These are phyloP conservation scores for Ophiostoma novo-ulmi DNA, from an alignment of 2,329 filamentous ascomycete genomes.

Conservation along the genomic window DNA sequence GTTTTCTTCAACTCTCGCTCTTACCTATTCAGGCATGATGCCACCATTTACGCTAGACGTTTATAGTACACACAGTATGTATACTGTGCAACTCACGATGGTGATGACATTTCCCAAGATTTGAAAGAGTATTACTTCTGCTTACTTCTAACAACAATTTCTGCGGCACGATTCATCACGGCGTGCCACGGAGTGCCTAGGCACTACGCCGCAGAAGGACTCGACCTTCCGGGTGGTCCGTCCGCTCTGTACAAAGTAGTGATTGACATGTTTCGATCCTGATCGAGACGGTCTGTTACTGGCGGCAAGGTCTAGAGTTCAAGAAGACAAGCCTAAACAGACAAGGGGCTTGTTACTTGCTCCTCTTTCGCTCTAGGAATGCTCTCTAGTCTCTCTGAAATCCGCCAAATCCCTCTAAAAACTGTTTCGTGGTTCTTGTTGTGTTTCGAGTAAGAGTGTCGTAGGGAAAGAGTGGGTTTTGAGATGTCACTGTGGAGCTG, in stretches of 20 bases:
- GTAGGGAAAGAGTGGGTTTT: background rate
- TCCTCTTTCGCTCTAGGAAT: background rate
- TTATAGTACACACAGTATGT: background rate
- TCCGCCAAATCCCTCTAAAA: background rate
- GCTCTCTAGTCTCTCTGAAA: background rate
- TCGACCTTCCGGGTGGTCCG: background rate
- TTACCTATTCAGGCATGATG: background rate
- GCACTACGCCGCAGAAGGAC: background rate
- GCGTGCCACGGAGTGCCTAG: background rate
- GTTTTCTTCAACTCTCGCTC: background rate
- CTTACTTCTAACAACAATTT: no score
- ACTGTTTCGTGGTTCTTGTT: constrained; percentile 3
- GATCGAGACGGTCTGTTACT: background rate
- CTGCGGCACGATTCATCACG: no score
- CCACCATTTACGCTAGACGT: background rate
- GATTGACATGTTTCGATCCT: background rate
- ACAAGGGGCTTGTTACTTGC: background rate
- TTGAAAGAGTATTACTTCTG: no score
- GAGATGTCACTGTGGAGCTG: background rate
- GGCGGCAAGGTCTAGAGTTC: background rate
- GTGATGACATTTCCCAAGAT: background rate
- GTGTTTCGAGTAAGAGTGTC: constrained; percentile 13
- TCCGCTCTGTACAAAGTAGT: background rate
- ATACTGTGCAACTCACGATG: background rate
- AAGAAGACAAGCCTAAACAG: background rate